These are phyloP conservation scores for Bipolaris sorokiniana DNA, from an alignment of 2,329 filamentous ascomycete species.

Conservation along the genomic window DNA sequence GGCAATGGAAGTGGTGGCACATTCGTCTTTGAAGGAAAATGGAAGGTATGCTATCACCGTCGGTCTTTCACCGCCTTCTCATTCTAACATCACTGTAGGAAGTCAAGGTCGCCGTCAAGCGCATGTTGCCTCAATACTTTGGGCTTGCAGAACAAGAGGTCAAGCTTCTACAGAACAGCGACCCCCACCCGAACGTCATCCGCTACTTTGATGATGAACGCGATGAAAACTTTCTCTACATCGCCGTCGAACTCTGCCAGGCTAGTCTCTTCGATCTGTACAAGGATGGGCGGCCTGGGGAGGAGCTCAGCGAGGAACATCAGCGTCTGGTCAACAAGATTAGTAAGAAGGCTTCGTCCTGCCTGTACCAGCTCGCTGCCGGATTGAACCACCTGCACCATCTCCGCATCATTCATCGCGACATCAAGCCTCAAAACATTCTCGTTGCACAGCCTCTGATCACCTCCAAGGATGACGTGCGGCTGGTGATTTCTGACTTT, in stretches of 20 bases:
- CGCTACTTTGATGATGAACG: conserved; percentile 94
- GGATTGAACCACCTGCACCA: conserved; percentile 89
- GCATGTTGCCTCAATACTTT: conserved; percentile 95
- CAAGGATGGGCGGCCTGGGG: conserved; percentile 62
- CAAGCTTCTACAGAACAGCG: conserved; percentile 85
- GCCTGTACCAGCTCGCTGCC: conserved; percentile 86
- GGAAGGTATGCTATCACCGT: conserved; percentile 62
- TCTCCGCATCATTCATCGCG: conserved; percentile 92
- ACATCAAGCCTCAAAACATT: conserved; percentile 98
- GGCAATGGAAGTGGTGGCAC: conserved; percentile 94
- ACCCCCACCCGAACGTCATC: conserved; percentile 95
- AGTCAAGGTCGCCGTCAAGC: conserved; percentile 91
- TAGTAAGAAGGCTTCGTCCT: conserved; percentile 75
- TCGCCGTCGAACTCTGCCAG: conserved; percentile 91
- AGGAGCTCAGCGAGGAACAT: conserved; percentile 64
- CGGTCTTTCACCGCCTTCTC: background rate
- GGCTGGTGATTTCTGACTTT: conserved; percentile 96
- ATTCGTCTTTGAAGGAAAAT: conserved; percentile 91
- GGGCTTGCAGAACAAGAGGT: conserved; percentile 96
- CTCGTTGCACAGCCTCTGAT: conserved; percentile 75
- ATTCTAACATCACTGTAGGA: conserved; percentile 54
- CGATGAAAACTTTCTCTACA: conserved; percentile 90
- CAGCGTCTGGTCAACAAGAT: conserved; percentile 73
- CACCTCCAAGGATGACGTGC: conserved; percentile 71
- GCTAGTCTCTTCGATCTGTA: conserved; percentile 92